phyloP scores from a whole-genome alignment of 306 rosid genomes.

The Cucumis sativus region Cucumber_9930_V3 NC_026657.2:33613001-33613500 shows the following conservation, averaged over 20 bases:
- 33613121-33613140: background rate
- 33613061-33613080: too few species aligned
- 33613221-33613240: background rate
- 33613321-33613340: slow-evolving; percentile 97
- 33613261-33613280: background rate
- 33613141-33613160: background rate
- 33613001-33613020: background rate
- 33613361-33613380: slow-evolving; percentile 60
- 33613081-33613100: too few species aligned
- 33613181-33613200: too few species aligned
- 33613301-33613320: slow-evolving; percentile 33
- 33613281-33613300: background rate
- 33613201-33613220: background rate
- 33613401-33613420: slow-evolving; percentile 96
- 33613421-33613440: slow-evolving; percentile 97
- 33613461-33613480: slow-evolving; percentile 10
- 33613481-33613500: background rate
- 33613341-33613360: slow-evolving; percentile 99
- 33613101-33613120: background rate
- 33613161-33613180: background rate
- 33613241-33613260: background rate
- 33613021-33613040: background rate
- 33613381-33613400: slow-evolving; percentile 84
- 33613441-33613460: slow-evolving; percentile 52
- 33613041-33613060: background rate